A percentile compares a stretch with the other conserved stretches of the same genome.
Conservation (phyloP, 192 early-diverging fungal genomes). For the Piromyces sp. region DNA sequence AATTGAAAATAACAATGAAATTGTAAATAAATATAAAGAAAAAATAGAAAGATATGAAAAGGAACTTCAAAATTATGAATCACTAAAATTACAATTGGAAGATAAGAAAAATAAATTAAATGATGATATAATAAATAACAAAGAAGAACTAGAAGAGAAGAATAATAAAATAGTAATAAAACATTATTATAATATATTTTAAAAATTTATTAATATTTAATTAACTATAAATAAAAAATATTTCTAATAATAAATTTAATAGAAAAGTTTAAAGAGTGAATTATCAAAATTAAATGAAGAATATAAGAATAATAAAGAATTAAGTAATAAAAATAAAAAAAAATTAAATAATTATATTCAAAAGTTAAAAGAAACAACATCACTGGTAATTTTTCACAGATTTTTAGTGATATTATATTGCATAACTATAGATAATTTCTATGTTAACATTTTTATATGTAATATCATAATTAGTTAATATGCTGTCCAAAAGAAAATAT, state of each 20-base stretch:
- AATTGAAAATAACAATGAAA: neutral
- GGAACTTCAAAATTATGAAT: neutral
- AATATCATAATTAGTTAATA: neutral
- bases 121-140: neutral
- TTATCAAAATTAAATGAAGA: neutral
- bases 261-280: neutral
- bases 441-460: neutral
- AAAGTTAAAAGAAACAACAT: neutral
- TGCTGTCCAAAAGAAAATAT: neutral
- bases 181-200: neutral
- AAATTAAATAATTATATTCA: neutral
- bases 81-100: neutral
- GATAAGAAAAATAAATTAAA: neutral
- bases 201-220: too few species aligned
- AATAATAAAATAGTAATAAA: neutral
- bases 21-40: neutral
- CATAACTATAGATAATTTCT: too few species aligned
- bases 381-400: neutral
- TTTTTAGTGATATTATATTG: too few species aligned
- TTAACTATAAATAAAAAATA: too few species aligned
- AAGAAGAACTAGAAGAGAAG: neutral
- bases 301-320: neutral
- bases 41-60: neutral
- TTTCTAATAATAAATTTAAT: neutral
- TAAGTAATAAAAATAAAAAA: neutral